Evolutionary conservation across 2,329 filamentous ascomycete genomes (phyloP).

Genomic region (Biscogniauxia mediterranea): DNA sequence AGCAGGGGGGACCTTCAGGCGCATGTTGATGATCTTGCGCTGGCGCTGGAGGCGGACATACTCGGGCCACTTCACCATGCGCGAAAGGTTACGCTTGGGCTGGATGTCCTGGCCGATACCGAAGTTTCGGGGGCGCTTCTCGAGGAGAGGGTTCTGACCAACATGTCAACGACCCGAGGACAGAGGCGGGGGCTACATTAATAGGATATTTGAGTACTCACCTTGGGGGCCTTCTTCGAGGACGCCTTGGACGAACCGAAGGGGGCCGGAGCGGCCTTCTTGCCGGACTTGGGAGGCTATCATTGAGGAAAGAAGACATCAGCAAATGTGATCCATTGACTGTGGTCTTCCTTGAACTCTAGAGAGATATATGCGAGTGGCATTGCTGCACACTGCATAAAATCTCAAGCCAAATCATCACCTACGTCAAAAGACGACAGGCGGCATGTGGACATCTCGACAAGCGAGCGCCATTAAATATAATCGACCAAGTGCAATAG

Average conservation of each 20-base stretch:
- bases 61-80: slow-evolving; percentile 99
- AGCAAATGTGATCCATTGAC: slow-evolving; percentile 78
- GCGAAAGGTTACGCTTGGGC: slow-evolving; percentile 89
- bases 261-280: slow-evolving; percentile 96
- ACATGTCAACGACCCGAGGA: slow-evolving; percentile 20
- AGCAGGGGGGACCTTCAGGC: slow-evolving; percentile 96
- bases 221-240: slow-evolving; percentile 95
- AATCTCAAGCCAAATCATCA: slow-evolving; percentile 68
- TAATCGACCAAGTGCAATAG: slow-evolving; percentile 28
- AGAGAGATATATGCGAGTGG: slow-evolving; percentile 64
- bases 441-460: slow-evolving; percentile 40
- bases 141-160: slow-evolving; percentile 91
- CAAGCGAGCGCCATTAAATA: slow-evolving; percentile 32
- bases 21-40: slow-evolving; percentile 94
- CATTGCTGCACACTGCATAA: slow-evolving; percentile 52
- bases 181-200: not conserved
- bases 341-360: slow-evolving; percentile 87
- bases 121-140: slow-evolving; percentile 97
- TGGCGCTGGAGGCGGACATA: slow-evolving; percentile 97
- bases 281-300: slow-evolving; percentile 98
- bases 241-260: slow-evolving; percentile 92
- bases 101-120: slow-evolving; percentile 99
- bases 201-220: slow-evolving; percentile 49
- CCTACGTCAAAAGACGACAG: slow-evolving; percentile 44
- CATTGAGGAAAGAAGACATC: slow-evolving; percentile 99